phyloP scores from a whole-genome alignment of 768 basidiomycete species.

The Collybia mongolica region DNA sequence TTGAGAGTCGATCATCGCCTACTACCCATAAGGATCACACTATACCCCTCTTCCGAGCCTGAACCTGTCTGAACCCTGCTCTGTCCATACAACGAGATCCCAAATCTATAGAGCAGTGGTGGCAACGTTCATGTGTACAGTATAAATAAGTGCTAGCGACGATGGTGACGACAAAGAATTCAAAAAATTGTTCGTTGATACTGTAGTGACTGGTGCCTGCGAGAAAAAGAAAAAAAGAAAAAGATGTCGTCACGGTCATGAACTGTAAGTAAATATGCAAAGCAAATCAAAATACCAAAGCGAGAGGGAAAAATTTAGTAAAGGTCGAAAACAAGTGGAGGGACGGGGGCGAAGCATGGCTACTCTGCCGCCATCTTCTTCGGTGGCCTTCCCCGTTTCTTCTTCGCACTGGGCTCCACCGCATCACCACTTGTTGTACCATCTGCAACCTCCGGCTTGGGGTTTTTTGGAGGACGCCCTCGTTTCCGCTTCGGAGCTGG shows the following conservation, averaged over 20 bases:
- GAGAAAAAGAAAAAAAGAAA: conserved; percentile 19
- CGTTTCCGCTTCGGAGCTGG: conserved; percentile 63
- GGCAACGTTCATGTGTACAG: conserved; percentile 32
- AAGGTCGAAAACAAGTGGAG: conserved; percentile 15
- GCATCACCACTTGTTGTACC: conserved; percentile 35
- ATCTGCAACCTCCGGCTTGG: conserved; percentile 45
- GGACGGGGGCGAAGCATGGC: conserved; percentile 10
- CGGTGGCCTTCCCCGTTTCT: conserved; percentile 75
- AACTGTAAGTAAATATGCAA: conserved; percentile 20
- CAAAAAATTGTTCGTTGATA: conserved; percentile 19
- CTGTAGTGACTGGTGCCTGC: conserved; percentile 22
- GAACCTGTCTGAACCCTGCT: background rate
- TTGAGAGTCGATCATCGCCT: conserved; percentile 11
- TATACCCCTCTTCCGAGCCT: conserved; percentile 1
- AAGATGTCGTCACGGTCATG: conserved; percentile 35
- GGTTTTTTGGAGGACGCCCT: conserved; percentile 72
- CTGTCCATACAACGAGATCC: conserved; percentile 23
- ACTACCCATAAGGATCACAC: conserved; percentile 21
- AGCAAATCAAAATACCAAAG: conserved; percentile 19
- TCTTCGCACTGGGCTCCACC: conserved; percentile 55
- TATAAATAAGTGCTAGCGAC: conserved; percentile 29
- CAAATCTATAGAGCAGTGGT: conserved; percentile 19
- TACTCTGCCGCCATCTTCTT: conserved; percentile 40
- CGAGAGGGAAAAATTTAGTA: conserved; percentile 18
- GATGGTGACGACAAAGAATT: conserved; percentile 26